Conservation (phyloP, 352 stramenopile genomes). For the Phytopythium montanum region DNA sequence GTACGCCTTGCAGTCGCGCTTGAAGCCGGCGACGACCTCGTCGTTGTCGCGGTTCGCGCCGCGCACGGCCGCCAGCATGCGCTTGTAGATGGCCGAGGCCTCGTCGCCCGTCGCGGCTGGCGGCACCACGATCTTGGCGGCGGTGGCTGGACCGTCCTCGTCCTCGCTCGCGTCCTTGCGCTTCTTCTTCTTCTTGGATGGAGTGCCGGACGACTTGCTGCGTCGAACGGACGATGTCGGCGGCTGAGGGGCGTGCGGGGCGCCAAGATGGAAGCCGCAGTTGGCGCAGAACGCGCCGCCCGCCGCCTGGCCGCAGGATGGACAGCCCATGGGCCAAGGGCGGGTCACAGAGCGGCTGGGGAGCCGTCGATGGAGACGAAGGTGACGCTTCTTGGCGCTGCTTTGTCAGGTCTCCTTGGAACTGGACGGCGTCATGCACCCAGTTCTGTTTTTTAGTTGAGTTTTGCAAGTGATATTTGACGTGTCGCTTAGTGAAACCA, state of each 20-base stretch:
- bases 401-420: background rate
- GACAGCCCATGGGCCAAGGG: slow-evolving; percentile 17
- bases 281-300: slow-evolving; percentile 44
- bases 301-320: slow-evolving; percentile 30
- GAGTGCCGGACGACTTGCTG: slow-evolving; percentile 9
- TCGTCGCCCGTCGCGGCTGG: slow-evolving; percentile 62
- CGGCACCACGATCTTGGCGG: slow-evolving; percentile 37
- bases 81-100: slow-evolving; percentile 74
- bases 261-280: slow-evolving; percentile 35
- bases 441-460: background rate
- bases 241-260: slow-evolving; percentile 15
- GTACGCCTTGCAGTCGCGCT: slow-evolving; percentile 75
- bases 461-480: background rate
- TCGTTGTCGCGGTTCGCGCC: slow-evolving; percentile 71
- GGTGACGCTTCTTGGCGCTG: background rate
- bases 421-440: background rate
- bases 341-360: background rate
- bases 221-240: background rate
- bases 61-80: slow-evolving; percentile 71
- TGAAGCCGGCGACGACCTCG: slow-evolving; percentile 69
- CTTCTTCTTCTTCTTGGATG: slow-evolving; percentile 20
- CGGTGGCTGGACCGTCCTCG: slow-evolving; percentile 1
- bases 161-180: background rate
- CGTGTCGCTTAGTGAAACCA: background rate
- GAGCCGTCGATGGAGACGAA: background rate